Evolutionary conservation across 2,329 filamentous ascomycete genomes (phyloP).

Genomic region (Cladosporium sp.): DNA sequence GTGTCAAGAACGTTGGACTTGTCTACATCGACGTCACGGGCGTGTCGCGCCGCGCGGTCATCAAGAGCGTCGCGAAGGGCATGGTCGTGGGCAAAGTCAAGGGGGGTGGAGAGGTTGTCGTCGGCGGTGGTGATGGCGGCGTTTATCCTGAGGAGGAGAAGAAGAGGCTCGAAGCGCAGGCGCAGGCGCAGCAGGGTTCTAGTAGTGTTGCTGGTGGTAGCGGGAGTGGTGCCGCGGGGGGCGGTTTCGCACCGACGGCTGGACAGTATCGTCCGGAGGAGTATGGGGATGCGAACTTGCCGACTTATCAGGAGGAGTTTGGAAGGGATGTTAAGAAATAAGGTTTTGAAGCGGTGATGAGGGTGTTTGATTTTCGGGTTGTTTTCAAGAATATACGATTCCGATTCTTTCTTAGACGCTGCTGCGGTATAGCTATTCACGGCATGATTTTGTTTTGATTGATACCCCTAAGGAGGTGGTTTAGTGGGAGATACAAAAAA

Average conservation of each 20-base stretch:
- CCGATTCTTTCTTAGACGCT: too few species aligned
- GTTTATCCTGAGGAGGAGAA: constrained; percentile 37
- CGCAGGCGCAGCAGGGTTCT: constrained; percentile 24
- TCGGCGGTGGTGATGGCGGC: constrained; percentile 61
- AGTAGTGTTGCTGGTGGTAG: constrained; percentile 13
- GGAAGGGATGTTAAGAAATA: too few species aligned
- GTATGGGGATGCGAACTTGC: constrained; percentile 24
- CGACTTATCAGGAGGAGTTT: constrained; percentile 21
- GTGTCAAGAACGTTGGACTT: constrained; percentile 91
- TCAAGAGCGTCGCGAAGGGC: constrained; percentile 93
- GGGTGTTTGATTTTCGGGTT: too few species aligned
- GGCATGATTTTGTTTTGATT: too few species aligned
- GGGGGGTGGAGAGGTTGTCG: constrained; percentile 67
- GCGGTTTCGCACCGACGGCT: constrained; percentile 16
- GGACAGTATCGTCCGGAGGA: constrained; percentile 25
- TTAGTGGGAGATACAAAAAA: not conserved
- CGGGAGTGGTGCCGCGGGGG: constrained; percentile 4
- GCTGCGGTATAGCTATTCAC: too few species aligned
- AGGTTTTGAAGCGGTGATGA: too few species aligned
- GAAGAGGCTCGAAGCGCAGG: constrained; percentile 19
- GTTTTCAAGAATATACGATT: too few species aligned
- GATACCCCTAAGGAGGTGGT: too few species aligned
- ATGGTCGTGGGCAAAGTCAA: constrained; percentile 84
- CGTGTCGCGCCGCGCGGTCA: constrained; percentile 79
- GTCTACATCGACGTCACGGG: constrained; percentile 97